Percentiles rank a stretch among this genome's conserved stretches.
Evolutionary conservation across 2,329 filamentous ascomycete species (phyloP).

Genomic region (Stagonosporopsis tanaceti): DNA sequence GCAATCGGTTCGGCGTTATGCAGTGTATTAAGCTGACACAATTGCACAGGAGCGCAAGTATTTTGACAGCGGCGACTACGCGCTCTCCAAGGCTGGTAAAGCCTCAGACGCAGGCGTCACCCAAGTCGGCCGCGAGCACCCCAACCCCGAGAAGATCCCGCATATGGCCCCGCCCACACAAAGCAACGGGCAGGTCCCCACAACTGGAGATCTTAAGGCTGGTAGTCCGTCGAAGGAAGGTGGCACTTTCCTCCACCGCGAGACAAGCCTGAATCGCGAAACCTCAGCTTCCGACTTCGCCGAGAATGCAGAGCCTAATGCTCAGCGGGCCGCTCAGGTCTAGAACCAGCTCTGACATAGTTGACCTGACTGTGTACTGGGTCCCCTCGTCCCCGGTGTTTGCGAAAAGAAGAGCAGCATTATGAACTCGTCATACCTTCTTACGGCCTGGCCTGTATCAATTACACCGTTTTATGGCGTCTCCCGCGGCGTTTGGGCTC

Average conservation of each 20-base stretch:
- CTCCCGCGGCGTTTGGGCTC: slow-evolving; percentile 6
- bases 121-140: slow-evolving; percentile 92
- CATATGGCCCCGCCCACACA: slow-evolving; percentile 75
- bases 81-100: slow-evolving; percentile 96
- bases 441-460: slow-evolving; percentile 12
- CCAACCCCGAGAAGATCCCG: slow-evolving; percentile 92
- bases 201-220: slow-evolving; percentile 51
- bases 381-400: background rate
- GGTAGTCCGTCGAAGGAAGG: slow-evolving; percentile 90
- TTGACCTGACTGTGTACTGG: background rate
- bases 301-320: slow-evolving; percentile 44
- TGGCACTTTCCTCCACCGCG: slow-evolving; percentile 79
- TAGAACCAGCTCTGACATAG: background rate
- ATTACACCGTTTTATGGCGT: slow-evolving; percentile 9
- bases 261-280: slow-evolving; percentile 78
- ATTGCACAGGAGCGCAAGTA: slow-evolving; percentile 81
- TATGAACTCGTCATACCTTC: background rate
- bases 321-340: slow-evolving; percentile 14
- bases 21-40: slow-evolving; percentile 13
- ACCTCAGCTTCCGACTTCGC: slow-evolving; percentile 72
- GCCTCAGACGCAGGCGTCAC: slow-evolving; percentile 93
- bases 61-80: slow-evolving; percentile 96
- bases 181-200: slow-evolving; percentile 49
- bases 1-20: background rate
- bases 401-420: background rate